Conservation (phyloP, 139 green algal genomes). For the Nannochloris sp. region DNA sequence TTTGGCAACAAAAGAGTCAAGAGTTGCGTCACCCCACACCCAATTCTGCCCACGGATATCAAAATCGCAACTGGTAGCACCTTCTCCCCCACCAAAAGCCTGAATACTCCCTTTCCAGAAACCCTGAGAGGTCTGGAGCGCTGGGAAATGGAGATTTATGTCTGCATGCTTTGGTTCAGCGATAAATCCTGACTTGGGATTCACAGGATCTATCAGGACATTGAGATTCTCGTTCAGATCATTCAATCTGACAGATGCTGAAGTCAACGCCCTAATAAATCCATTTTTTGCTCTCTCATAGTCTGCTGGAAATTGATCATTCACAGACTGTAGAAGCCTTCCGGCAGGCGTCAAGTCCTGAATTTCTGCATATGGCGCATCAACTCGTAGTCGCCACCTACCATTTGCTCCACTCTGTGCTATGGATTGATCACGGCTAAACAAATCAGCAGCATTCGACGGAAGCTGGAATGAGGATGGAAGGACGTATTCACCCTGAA, state of each 20-base stretch:
- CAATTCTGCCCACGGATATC: constrained; percentile 55
- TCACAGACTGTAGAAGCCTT: constrained; percentile 56
- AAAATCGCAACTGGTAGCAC: constrained; percentile 59
- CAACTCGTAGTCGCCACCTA: constrained; percentile 28
- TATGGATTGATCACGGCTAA: not conserved
- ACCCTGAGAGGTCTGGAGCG: constrained; percentile 62
- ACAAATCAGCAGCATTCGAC: constrained; percentile 25
- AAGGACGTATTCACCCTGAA: constrained; percentile 69
- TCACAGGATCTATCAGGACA: constrained; percentile 2
- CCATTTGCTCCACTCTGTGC: constrained; percentile 29
- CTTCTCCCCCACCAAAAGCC: constrained; percentile 53
- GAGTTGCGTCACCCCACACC: constrained; percentile 54
- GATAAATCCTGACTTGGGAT: not conserved
- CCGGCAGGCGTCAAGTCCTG: constrained; percentile 80
- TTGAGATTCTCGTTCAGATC: constrained; percentile 16
- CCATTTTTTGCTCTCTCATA: constrained; percentile 59
- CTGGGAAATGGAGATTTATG: constrained; percentile 19
- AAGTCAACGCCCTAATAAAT: constrained; percentile 54
- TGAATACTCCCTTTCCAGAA: constrained; percentile 63
- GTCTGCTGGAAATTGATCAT: constrained; percentile 31
- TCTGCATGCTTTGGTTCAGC: not conserved
- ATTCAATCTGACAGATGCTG: constrained; percentile 9
- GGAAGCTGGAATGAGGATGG: constrained; percentile 39
- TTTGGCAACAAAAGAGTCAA: constrained; percentile 42
- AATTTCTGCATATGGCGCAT: constrained; percentile 64